Base-by-base conservation (phyloP, 2,329 filamentous ascomycete genomes). In the Alternaria conjuncta region DNA sequence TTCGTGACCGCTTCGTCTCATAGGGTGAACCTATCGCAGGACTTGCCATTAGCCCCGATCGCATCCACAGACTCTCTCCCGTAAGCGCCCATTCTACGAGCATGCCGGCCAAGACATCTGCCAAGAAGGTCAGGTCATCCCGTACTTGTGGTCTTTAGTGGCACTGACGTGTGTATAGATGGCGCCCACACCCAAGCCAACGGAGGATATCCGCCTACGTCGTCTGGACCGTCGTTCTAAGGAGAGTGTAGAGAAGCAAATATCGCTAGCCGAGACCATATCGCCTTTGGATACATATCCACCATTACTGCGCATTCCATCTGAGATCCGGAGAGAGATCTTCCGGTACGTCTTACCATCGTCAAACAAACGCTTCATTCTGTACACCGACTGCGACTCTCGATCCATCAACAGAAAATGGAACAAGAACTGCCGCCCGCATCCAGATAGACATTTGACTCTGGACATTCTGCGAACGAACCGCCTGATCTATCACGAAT, bases 301-400 rank as follows among this genome's bases (percentile, higher is more conserved):
- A 15, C 78, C 76, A 15, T 70, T 81, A 32, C 70, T 81, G 13
- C 74, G 77, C 45, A 77, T 81, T n/a, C 79, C 79, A 8, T 75
- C 75, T 20, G 79, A 81, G 54, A 77, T 81, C 45, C 73, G 79
- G 21, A 73, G 77, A 55, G 77, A 80, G 55, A 81, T 81, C 53
- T 73, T 79, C 59, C 71, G 75, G 71, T 78, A 79, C 67, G 68
- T 81, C 36, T 67, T 81, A 13, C 79, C 79, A 6, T 77, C 75
- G 25, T 77, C 76, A 13, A 77, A 78, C 61, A 82, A 79, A 43
- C 80, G 83, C 20, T 82, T 84, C 62, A 78, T 83, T 12, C 76
- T 85, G 63, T 81, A 82, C 69, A 84, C 82, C 30, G 78, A 83
- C 68, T 81, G 81, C 65, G 79, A 81, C 23, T 68, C 79, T 8